Evolutionary conservation across 176 grass and related monocot genomes (phyloP).

Genomic region (Oryza australiensis): DNA sequence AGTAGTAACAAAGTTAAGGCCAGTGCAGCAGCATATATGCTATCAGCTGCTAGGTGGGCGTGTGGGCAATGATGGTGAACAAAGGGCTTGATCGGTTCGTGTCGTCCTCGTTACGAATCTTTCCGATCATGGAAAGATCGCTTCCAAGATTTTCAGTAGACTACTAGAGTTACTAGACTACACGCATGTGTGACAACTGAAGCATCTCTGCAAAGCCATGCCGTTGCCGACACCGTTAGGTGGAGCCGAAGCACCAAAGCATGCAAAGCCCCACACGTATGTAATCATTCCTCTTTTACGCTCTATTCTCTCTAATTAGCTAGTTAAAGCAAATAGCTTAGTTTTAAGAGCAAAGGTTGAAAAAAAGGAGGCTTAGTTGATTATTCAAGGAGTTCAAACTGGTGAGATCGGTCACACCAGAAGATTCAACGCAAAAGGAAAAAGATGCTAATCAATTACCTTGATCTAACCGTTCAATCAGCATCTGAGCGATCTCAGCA

Average conservation of each 20-base stretch:
- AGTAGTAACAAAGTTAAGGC: constrained; percentile 4
- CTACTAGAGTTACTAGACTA: not conserved
- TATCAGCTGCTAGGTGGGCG: constrained; percentile 17
- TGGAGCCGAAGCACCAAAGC: constrained; percentile 40
- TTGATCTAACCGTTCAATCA: not conserved
- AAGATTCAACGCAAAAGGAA: constrained; percentile 7
- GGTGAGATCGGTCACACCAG: not conserved
- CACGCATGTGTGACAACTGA: constrained; percentile 43
- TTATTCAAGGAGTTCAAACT: not conserved
- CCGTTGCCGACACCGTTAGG: constrained; percentile 57
- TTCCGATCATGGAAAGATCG: constrained; percentile 78
- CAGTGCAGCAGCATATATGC: constrained; percentile 14
- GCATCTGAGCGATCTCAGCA: not conserved
- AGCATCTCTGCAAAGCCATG: constrained; percentile 54
- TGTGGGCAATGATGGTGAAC: constrained; percentile 42
- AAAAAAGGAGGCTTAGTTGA: not conserved
- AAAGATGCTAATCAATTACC: constrained; percentile 13
- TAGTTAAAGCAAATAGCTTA: not conserved
- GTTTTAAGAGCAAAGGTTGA: not conserved
- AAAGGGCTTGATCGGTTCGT: constrained; percentile 43
- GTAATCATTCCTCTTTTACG: not conserved
- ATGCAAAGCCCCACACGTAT: not conserved
- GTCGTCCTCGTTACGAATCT: constrained; percentile 57
- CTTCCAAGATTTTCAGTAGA: constrained; percentile 55
- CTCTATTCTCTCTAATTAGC: not conserved